These are phyloP conservation scores for Pyrus betulifolia DNA, from an alignment of 306 rosid genomes.

Conservation along the genomic window DNA sequence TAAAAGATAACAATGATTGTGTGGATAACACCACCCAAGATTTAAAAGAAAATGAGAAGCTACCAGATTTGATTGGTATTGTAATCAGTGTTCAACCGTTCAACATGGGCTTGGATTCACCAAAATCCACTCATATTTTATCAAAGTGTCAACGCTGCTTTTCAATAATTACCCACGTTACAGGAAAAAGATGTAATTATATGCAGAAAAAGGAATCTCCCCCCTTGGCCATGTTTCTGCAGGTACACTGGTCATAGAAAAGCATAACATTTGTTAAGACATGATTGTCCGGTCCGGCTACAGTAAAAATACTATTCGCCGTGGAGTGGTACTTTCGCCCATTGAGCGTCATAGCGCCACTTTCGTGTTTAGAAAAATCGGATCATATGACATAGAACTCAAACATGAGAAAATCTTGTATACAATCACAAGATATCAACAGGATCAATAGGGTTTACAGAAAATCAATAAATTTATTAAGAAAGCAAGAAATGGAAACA, in stretches of 20 bases:
- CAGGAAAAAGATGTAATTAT: background rate
- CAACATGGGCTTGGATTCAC: background rate
- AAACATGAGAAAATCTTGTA: background rate
- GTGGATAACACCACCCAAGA: background rate
- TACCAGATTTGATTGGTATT: background rate
- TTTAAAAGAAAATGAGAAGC: background rate
- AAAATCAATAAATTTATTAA: background rate
- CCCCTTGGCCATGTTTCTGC: background rate
- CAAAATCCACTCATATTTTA: background rate
- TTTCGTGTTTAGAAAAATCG: no score
- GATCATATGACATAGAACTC: background rate
- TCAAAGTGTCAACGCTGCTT: background rate
- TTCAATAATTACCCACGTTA: background rate
- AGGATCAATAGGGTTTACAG: background rate
- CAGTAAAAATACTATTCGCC: no score
- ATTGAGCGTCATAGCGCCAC: no score
- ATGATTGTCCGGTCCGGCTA: background rate
- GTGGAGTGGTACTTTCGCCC: no score
- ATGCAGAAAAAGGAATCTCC: background rate
- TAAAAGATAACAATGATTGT: no score
- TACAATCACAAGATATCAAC: background rate
- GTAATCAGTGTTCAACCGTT: slow-evolving; percentile 1
- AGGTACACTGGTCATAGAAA: background rate
- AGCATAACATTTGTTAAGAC: background rate
- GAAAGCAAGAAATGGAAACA: background rate